Evolutionary conservation across 2,329 filamentous ascomycete genomes (phyloP).

Genomic region (Septoria linicola): DNA sequence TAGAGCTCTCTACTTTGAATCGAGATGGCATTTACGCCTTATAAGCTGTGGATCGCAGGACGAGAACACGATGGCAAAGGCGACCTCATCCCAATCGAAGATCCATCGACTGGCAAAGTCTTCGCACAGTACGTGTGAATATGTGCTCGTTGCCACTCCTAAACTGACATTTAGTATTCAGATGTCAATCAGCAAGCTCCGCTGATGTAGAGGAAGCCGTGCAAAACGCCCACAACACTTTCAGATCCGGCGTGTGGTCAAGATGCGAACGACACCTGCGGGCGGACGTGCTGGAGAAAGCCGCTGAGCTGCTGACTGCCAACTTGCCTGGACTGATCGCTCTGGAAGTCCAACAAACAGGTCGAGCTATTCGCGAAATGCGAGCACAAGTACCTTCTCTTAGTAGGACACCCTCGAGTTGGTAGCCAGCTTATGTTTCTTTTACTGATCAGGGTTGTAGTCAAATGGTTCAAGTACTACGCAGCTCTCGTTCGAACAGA

Average conservation of each 20-base stretch:
- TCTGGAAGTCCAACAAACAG: constrained; percentile 67
- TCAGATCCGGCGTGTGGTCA: constrained; percentile 63
- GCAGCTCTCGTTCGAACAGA: constrained; percentile 66
- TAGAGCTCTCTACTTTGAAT: background rate
- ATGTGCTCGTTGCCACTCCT: background rate
- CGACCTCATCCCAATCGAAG: constrained; percentile 48
- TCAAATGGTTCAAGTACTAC: constrained; percentile 72
- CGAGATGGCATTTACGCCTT: constrained; percentile 2
- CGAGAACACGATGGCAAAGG: constrained; percentile 9
- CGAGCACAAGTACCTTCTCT: constrained; percentile 65
- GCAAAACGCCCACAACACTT: constrained; percentile 65
- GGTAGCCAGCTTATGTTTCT: too few relatives aligned
- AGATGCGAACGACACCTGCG: constrained; percentile 56
- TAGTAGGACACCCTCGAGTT: constrained; percentile 30
- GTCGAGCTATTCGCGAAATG: constrained; percentile 68
- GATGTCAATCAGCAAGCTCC: constrained; percentile 62
- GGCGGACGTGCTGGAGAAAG: constrained; percentile 62
- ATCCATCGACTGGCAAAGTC: constrained; percentile 54
- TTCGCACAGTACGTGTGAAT: constrained; percentile 47
- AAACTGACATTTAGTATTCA: constrained; percentile 24
- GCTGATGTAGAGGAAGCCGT: constrained; percentile 70
- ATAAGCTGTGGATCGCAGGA: constrained; percentile 14
- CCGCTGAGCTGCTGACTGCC: constrained; percentile 54
- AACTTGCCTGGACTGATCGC: constrained; percentile 58
- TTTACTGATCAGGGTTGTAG: background rate